A percentile compares a stretch with the other conserved stretches of the same genome.
Conservation (phyloP, 1,284 basidiomycete genomes). For the Leccinum griseonigrum region DNA sequence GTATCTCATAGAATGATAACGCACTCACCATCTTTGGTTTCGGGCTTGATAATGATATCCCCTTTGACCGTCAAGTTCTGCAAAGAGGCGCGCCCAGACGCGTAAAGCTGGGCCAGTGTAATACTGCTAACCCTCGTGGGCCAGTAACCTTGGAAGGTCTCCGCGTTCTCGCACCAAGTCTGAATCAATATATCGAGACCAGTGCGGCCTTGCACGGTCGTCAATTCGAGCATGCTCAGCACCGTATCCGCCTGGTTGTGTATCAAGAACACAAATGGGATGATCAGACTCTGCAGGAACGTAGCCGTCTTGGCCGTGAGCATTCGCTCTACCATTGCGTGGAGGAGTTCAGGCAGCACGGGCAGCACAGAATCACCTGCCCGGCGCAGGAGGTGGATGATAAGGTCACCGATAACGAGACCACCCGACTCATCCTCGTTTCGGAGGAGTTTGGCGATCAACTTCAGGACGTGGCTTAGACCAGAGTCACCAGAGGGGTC, state of each 20-base stretch:
- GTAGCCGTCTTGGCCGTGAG: conserved; percentile 81
- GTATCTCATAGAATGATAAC: conserved; percentile 8
- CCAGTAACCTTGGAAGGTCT: conserved; percentile 95
- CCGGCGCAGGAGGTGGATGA: conserved; percentile 86
- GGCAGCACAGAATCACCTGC: conserved; percentile 76
- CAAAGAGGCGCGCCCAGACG: conserved; percentile 62
- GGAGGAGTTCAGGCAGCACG: conserved; percentile 83
- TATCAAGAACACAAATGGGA: conserved; percentile 93
- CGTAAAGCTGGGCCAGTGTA: conserved; percentile 78
- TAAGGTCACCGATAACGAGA: conserved; percentile 89
- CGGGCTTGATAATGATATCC: conserved; percentile 83
- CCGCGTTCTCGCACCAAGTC: conserved; percentile 92
- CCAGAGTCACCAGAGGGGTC: conserved; percentile 69
- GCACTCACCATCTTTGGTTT: conserved; percentile 74
- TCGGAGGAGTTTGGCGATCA: conserved; percentile 76
- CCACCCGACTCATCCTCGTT: conserved; percentile 86
- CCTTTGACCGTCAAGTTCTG: conserved; percentile 79
- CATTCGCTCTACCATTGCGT: conserved; percentile 82
- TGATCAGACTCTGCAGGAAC: conserved; percentile 86
- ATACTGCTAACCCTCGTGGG: conserved; percentile 81
- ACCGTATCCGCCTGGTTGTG: conserved; percentile 80
- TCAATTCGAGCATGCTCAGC: conserved; percentile 70
- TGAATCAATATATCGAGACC: conserved; percentile 81
- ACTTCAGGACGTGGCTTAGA: conserved; percentile 66
- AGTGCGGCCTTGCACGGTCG: conserved; percentile 52